Conservation (phyloP, 495 filamentous ascomycete genomes). For the Neurospora africana region DNA sequence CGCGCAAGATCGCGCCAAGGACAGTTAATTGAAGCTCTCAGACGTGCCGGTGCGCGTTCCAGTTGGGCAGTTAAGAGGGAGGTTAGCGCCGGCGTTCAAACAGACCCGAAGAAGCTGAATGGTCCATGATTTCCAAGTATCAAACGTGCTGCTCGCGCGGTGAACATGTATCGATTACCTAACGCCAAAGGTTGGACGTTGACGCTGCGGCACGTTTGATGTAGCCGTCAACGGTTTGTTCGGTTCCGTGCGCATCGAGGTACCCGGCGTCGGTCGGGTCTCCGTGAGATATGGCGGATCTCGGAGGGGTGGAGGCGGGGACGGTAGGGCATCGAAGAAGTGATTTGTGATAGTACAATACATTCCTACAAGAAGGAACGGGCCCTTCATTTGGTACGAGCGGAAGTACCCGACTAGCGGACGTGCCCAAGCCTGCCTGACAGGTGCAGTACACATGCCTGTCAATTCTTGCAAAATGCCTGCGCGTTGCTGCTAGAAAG, state of each 20-base stretch:
- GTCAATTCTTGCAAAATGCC: not conserved
- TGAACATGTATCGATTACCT: not conserved
- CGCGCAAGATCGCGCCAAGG: not conserved
- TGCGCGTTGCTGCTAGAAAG: not conserved
- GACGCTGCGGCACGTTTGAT: not conserved
- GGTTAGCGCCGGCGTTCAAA: not conserved
- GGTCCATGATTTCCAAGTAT: not conserved
- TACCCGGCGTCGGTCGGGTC: not conserved
- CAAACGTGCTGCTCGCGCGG: not conserved
- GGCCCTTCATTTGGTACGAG: not conserved
- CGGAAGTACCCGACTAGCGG: not conserved
- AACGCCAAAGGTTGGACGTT: not conserved
- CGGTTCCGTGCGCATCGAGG: not conserved
- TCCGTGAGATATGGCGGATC: not conserved
- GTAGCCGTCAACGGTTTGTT: not conserved
- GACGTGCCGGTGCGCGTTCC: not conserved
- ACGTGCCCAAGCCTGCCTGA: not conserved
- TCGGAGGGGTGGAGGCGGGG: not conserved
- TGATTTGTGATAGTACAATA: not conserved
- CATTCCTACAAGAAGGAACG: not conserved
- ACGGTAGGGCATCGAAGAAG: not conserved
- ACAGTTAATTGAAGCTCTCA: not conserved
- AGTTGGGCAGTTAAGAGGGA: not conserved
- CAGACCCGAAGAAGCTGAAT: not conserved
- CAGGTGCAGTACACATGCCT: not conserved